phyloP scores from a whole-genome alignment of 2,329 filamentous ascomycete genomes.

The Hypoxylon sp. region DNA sequence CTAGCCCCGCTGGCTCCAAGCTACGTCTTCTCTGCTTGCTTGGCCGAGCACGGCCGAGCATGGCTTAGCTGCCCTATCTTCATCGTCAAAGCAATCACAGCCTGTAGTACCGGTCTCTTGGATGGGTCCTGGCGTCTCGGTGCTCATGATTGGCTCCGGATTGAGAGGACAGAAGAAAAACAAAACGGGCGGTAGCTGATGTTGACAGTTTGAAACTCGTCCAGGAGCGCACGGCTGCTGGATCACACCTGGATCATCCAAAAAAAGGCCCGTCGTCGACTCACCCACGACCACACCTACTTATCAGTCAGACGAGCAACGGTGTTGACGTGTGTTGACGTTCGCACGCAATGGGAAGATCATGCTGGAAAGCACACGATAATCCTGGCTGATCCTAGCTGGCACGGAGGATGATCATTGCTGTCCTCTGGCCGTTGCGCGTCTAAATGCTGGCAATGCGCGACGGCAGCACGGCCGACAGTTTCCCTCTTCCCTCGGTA shows the following conservation, averaged over 20 bases:
- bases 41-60: no score
- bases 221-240: conserved; percentile 28
- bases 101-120: conserved; percentile 21
- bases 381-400: not conserved
- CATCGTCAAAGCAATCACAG: conserved; percentile 3
- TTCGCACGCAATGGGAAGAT: conserved; percentile 2
- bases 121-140: not conserved
- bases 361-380: conserved; percentile 8
- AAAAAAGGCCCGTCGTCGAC: conserved; percentile 28
- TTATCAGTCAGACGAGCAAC: conserved; percentile 29
- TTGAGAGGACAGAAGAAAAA: no score
- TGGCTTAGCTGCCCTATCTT: not conserved
- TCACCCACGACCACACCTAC: conserved; percentile 13
- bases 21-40: not conserved
- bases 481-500: conserved; percentile 10
- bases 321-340: conserved; percentile 17
- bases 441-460: conserved; percentile 17
- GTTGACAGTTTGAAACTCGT: conserved; percentile 34
- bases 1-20: conserved; percentile 7
- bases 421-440: conserved; percentile 12
- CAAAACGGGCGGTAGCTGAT: conserved; percentile 32
- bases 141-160: conserved; percentile 25
- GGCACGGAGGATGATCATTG: conserved; percentile 27
- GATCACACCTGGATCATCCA: conserved; percentile 10
- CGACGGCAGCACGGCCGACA: not conserved